Evolutionary conservation across 345 rosid species (phyloP), one percentile per base, ranked within the genome.

Genomic region (Raphanus raphanistrum): DNA sequence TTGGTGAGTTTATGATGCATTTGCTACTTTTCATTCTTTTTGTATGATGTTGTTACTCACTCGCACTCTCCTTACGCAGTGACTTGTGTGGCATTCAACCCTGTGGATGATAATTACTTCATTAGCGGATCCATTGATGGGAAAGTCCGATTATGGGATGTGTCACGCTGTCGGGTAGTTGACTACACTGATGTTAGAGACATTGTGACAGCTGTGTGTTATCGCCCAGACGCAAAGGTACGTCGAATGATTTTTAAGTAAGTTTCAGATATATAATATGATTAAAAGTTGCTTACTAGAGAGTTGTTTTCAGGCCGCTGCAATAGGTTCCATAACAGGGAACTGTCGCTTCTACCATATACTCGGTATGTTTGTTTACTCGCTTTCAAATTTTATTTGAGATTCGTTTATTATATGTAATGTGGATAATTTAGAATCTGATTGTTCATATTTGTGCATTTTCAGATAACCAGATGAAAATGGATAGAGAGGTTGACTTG

Each of bases 61-160:
- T 26, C 64, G 57, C 73, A 27, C 12, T 4, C 36, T 36, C 29
- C 68, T 74, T 59, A 33, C 76, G 69, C 89, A 89, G 93, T 89
- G 78, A 89, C 89, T 63, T 86, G 86, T 74, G 87, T 87, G 35
- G 83, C 86, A 66, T 87, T 89, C 79, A 87, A 89, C 33, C 90
- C 89, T 41, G 76, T 72, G 63, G 88, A 87, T 72, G 87, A 85
- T 58, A 84, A 87, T 74, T 84, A 82, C 77, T 86, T 89, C 71
- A 80, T 87, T 73, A 86, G 88, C 5, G 93, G 90, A 76, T 87
- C 88, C 7, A 84, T 89, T 5, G 93, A 89, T 83, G 91, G 91
- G 71, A 89, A 86, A 84, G 90, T 90, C 72, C 90, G 97, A 13
- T 87, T 90, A 62, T 92, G 97, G 97, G 86, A 89, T 81, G 86